phyloP scores from a whole-genome alignment of 352 stramenopile genomes.

The Phytopythium chamaehyphon region DNA sequence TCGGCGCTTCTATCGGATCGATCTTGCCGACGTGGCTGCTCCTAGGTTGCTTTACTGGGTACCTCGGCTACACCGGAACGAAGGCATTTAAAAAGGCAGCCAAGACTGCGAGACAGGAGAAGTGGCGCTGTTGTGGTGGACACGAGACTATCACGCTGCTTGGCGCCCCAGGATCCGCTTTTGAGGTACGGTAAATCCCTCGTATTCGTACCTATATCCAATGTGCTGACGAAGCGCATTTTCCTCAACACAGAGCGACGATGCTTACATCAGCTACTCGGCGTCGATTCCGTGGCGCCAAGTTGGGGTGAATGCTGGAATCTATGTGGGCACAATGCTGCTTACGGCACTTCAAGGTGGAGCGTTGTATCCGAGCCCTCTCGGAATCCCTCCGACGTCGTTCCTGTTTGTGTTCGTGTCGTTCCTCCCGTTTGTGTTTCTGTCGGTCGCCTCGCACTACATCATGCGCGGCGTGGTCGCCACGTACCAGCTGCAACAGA shows the following conservation, averaged over 20 bases:
- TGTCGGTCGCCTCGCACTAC: conserved; percentile 72
- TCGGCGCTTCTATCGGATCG: conserved; percentile 87
- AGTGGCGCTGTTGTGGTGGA: conserved; percentile 27
- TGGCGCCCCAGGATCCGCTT: conserved; percentile 21
- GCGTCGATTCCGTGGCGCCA: conserved; percentile 49
- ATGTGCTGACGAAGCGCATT: neutral
- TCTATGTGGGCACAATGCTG: conserved; percentile 80
- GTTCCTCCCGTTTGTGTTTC: conserved; percentile 47
- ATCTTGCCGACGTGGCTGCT: conserved; percentile 81
- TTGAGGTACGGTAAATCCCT: conserved; percentile 21
- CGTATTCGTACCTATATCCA: neutral
- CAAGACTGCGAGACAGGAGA: conserved; percentile 80
- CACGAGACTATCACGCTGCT: conserved; percentile 24
- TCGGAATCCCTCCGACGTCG: conserved; percentile 88
- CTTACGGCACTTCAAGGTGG: conserved; percentile 90
- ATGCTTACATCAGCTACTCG: conserved; percentile 14
- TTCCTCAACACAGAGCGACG: neutral
- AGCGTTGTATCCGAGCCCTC: conserved; percentile 70
- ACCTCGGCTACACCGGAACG: conserved; percentile 77
- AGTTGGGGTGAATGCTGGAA: conserved; percentile 55
- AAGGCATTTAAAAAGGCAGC: conserved; percentile 73
- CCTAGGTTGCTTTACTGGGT: conserved; percentile 70
- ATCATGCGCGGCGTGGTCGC: conserved; percentile 34
- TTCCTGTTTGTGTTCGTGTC: conserved; percentile 74
- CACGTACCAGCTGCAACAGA: conserved; percentile 32